Percentiles rank a stretch among this genome's conserved stretches.
phyloP scores from a whole-genome alignment of 2,329 filamentous ascomycete genomes.

The Phyllosticta ampelicida region DNA sequence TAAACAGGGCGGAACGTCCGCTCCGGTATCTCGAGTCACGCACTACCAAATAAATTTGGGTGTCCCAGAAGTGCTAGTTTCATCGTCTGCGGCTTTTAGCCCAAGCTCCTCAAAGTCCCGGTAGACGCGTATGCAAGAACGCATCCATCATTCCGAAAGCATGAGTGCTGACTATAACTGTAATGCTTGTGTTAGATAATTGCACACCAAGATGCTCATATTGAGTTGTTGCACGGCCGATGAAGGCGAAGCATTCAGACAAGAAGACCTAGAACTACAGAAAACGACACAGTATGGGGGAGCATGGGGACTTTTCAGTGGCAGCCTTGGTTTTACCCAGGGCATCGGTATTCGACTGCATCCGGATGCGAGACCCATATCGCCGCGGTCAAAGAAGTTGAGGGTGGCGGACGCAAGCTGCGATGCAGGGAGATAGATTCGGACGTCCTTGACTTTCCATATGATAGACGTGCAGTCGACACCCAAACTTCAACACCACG shows the following conservation, averaged over 20 bases:
- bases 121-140: not conserved
- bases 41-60: not conserved
- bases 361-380: not conserved
- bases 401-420: not conserved
- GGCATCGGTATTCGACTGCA: not conserved
- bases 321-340: not conserved
- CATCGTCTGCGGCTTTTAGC: not conserved
- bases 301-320: not conserved
- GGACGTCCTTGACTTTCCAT: not conserved
- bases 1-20: not conserved
- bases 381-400: not conserved
- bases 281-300: not conserved
- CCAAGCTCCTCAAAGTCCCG: not conserved
- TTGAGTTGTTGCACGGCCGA: not conserved
- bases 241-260: not conserved
- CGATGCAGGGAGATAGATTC: not conserved
- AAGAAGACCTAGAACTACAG: not conserved
- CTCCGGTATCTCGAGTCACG: not conserved
- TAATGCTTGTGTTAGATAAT: not conserved
- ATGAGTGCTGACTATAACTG: not conserved
- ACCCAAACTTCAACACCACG: constrained; percentile 2
- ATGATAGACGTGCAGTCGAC: not conserved
- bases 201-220: not conserved
- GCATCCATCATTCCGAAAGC: not conserved
- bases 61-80: not conserved